Conservation (phyloP, 345 rosid genomes). For the Pistacia atlantica region DNA sequence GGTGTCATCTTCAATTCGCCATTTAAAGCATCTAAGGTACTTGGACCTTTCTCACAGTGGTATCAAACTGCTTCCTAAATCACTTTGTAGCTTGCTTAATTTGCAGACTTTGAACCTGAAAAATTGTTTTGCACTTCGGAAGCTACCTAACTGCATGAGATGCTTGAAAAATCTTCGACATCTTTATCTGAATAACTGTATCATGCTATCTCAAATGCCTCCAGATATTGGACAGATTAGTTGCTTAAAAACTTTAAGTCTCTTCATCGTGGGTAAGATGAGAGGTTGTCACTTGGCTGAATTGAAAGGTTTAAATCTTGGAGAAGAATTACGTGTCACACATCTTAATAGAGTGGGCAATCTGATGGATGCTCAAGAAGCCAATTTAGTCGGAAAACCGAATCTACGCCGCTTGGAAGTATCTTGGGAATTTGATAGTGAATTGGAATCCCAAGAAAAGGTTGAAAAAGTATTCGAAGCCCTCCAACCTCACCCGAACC, state of each 20-base stretch:
- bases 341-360: neutral
- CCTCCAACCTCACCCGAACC: constrained; percentile 18
- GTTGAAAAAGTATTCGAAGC: constrained; percentile 6
- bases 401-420: neutral
- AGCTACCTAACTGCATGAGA: constrained; percentile 8
- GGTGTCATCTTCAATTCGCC: no score
- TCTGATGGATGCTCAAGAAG: constrained; percentile 19
- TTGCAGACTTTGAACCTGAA: constrained; percentile 10
- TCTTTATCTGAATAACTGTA: neutral
- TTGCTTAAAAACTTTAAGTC: constrained; percentile 10
- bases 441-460: neutral
- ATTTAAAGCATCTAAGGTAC: constrained; percentile 5
- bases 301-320: constrained; percentile 16
- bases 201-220: constrained; percentile 4
- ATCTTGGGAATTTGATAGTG: neutral
- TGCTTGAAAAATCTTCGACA: constrained; percentile 8
- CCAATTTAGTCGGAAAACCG: constrained; percentile 18
- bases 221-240: neutral
- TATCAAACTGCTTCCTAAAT: constrained; percentile 5
- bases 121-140: neutral
- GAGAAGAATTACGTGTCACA: constrained; percentile 11
- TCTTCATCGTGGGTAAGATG: constrained; percentile 18
- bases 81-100: constrained; percentile 1
- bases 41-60: neutral
- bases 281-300: constrained; percentile 1